These are phyloP conservation scores for Coffea eugenioides DNA, from an alignment of 257 asterid genomes.

Conservation along the genomic window DNA sequence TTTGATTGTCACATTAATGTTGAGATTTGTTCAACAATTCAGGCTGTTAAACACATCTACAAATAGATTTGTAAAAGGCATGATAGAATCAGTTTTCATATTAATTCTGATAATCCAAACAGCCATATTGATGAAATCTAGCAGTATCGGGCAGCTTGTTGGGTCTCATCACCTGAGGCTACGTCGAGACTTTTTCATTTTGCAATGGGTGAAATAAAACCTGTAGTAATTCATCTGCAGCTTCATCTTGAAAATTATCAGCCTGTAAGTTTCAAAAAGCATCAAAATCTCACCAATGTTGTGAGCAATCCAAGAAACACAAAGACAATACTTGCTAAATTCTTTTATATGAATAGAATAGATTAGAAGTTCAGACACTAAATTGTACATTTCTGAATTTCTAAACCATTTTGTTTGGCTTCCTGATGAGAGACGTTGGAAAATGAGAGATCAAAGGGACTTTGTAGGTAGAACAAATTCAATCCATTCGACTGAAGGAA, in stretches of 20 bases:
- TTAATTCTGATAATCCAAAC: no score
- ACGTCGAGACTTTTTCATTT: background rate
- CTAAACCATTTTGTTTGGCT: slow-evolving; percentile 1
- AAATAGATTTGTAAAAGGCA: no score
- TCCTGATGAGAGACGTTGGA: background rate
- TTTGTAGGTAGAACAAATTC: background rate
- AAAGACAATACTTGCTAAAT: background rate
- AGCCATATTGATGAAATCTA: no score
- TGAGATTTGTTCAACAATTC: no score
- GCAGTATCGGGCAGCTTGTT: background rate
- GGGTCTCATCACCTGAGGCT: background rate
- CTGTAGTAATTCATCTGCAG: background rate
- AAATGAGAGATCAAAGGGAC: background rate
- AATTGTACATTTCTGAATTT: background rate
- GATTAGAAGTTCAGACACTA: background rate
- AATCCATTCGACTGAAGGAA: background rate
- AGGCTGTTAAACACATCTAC: no score
- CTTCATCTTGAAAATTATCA: background rate
- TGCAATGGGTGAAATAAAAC: background rate
- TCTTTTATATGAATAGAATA: background rate
- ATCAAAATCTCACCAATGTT: background rate
- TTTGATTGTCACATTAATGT: no score
- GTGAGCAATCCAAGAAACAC: background rate
- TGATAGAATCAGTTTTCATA: no score
- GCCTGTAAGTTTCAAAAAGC: background rate